phyloP scores from a whole-genome alignment of 1,284 basidiomycete species.

The Leucoagaricus sp. region DNA sequence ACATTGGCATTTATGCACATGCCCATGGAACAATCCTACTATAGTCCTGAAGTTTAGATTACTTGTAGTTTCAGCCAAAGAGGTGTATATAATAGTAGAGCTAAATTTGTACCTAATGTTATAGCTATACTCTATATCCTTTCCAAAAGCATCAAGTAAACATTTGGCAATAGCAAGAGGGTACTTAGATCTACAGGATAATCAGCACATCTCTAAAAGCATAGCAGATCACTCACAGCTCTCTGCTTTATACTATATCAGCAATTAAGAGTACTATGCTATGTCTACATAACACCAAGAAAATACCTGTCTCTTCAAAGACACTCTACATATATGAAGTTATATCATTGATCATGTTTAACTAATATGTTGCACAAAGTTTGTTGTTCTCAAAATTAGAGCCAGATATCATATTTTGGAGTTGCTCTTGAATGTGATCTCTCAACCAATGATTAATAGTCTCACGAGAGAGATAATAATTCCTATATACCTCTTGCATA shows the following conservation, averaged over 20 bases:
- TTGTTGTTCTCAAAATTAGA: background rate
- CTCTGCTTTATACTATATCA: slow-evolving; percentile 27
- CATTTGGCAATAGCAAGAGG: slow-evolving; percentile 27
- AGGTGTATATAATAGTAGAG: no score
- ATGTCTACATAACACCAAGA: slow-evolving; percentile 27
- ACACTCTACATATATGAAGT: slow-evolving; percentile 33
- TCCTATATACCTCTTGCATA: background rate
- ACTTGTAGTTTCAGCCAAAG: no score
- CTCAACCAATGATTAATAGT: background rate
- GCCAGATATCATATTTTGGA: background rate
- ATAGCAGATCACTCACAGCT: slow-evolving; percentile 20
- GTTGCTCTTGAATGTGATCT: background rate
- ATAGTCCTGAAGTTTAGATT: no score
- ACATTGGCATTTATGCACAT: slow-evolving; percentile 31
- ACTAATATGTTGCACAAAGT: slow-evolving; percentile 18
- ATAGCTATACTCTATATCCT: slow-evolving; percentile 27
- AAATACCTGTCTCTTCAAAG: slow-evolving; percentile 33
- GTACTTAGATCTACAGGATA: slow-evolving; percentile 34
- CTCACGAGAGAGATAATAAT: background rate
- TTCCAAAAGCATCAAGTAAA: slow-evolving; percentile 27
- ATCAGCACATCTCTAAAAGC: no score
- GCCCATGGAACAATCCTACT: slow-evolving; percentile 33
- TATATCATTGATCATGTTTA: slow-evolving; percentile 19
- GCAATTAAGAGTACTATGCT: slow-evolving; percentile 14
- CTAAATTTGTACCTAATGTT: no score